Evolutionary conservation across 2,329 filamentous ascomycete species (phyloP), one percentile per base, ranked within the genome.

Genomic region (Epichloe bromicola): DNA sequence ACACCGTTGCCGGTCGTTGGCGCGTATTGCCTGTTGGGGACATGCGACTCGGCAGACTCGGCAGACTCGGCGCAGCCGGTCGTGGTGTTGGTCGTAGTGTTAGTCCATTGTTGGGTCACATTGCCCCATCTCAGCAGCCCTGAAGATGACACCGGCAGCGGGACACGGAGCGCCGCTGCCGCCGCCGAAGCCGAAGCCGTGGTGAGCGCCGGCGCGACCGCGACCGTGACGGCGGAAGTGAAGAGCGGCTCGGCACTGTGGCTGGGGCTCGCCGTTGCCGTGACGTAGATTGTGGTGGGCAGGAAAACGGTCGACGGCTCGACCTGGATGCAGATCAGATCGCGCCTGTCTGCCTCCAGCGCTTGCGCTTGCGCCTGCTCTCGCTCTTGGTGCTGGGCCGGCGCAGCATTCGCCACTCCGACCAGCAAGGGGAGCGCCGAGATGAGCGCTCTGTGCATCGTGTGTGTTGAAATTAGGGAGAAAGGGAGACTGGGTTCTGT

Each of bases 381-480:
- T 26, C 23, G 23, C 23, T 26, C 40, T 33, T 41, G 20, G 30
- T 26, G 47, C 1, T 19, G 46, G 15, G 39, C 43, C 5, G 58
- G 57, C 26, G 51, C 55, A 38, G 57, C 61, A 34, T 58, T 30
- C 6, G 51, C 58, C 46, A 53, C 46, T 44, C 58, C 55, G 33
- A 58, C 60, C 59, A 65, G 54, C 12, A 65, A 53, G 12, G 12
- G 59, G 42, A 58, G 56, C 17, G 53, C 49, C 3, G 55, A 44
- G 33, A 62, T 34, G 33, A 65, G 48, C 41, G 50, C 44, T 23
- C 55, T 57, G 44, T 59, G 56, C 60, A 65, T 63, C 36, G 26
- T 46, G 7, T 46, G 7, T 39, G 15, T 26, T 33, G 36, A 8
- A 8, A 38, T 30, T 5, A 46, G 19, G 44, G 23, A 26, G 2